Evolutionary conservation across 805 yeast genomes (phyloP), one percentile per base, ranked within the genome.

Genomic region (Candida wancherniae): DNA sequence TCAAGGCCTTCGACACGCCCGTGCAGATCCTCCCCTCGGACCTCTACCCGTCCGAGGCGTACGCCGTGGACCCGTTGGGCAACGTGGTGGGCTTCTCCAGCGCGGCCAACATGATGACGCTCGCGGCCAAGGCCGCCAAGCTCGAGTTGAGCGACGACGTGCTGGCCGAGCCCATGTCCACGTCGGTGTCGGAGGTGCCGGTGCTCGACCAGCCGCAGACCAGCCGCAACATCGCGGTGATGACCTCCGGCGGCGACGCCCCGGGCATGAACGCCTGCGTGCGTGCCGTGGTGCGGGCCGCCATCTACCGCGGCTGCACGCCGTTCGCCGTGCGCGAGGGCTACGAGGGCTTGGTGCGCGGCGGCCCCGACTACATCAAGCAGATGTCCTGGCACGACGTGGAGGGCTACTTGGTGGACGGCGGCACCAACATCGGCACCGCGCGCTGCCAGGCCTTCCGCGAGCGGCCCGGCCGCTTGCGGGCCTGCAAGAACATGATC

Each of bases 241-340:
- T 80, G 85, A 80, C 87, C 1, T 78, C 85, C 1, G 88, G 88
- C 37, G 88, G 88, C 46, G 88, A 80, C 50, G 80, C 86, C 17
- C 88, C 83, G 6, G 88, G 88, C 42, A 80, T 80, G 88, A 78
- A 79, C 51, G 79, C 86, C 3, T 78, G 76, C 20, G 87, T 80
- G 15, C 61, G 87, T 39, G 84, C 86, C 3, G 81, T 80, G 26
- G 78, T 80, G 4, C 60, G 88, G 36, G 71, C 85, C 0, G 77
- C 80, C n/a, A 72, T 80, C 37, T 70, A 61, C 55, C 65, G 63
- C 33, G 82, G 78, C 3, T 80, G 86, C 51, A 75, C 72, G 46
- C 77, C 78, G 1, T 80, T 63, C 52, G 86, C 79, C 0, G 69
- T 80, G 24, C 75, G 74, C 60, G 88, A 80, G 58, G 88, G 88